These are phyloP conservation scores for Trichothecium sympodiale DNA, from an alignment of 2,329 filamentous ascomycete species.

Conservation along the genomic window DNA sequence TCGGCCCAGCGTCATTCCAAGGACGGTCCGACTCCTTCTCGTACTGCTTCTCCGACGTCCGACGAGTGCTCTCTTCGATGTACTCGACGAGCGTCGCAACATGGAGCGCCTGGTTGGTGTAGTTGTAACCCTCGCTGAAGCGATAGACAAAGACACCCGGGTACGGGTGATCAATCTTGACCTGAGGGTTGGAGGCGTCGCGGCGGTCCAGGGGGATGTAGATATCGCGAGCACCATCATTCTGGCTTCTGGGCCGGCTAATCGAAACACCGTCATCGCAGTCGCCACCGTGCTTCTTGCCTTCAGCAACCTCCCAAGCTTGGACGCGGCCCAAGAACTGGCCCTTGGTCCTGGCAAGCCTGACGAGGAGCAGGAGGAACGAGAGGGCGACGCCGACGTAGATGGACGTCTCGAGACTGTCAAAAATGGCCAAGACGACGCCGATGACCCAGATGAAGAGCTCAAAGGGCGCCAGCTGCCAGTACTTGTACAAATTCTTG, in stretches of 20 bases:
- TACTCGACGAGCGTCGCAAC: constrained; percentile 28
- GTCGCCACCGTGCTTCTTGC: neutral
- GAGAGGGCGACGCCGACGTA: constrained; percentile 36
- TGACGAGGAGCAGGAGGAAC: constrained; percentile 28
- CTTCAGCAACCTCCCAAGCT: constrained; percentile 6
- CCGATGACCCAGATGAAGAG: constrained; percentile 65
- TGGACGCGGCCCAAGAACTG: constrained; percentile 31
- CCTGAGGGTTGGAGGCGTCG: constrained; percentile 32
- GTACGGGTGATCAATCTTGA: constrained; percentile 29
- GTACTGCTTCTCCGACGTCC: constrained; percentile 25
- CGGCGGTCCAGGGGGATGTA: constrained; percentile 29
- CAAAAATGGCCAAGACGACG: constrained; percentile 44
- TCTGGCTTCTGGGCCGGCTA: neutral
- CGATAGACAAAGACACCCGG: constrained; percentile 42
- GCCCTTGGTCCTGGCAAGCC: constrained; percentile 34
- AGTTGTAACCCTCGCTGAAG: constrained; percentile 40
- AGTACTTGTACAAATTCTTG: constrained; percentile 66
- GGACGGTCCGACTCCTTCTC: constrained; percentile 31
- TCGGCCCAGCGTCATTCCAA: constrained; percentile 42
- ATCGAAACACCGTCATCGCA: constrained; percentile 4
- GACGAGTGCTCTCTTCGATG: constrained; percentile 27
- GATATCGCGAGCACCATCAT: constrained; percentile 14
- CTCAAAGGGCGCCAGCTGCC: constrained; percentile 64
- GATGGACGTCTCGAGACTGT: constrained; percentile 37
- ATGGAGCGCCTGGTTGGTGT: constrained; percentile 38